Conservation (phyloP, 2,329 filamentous ascomycete species). For the Chrysosporium queenslandicum region DNA sequence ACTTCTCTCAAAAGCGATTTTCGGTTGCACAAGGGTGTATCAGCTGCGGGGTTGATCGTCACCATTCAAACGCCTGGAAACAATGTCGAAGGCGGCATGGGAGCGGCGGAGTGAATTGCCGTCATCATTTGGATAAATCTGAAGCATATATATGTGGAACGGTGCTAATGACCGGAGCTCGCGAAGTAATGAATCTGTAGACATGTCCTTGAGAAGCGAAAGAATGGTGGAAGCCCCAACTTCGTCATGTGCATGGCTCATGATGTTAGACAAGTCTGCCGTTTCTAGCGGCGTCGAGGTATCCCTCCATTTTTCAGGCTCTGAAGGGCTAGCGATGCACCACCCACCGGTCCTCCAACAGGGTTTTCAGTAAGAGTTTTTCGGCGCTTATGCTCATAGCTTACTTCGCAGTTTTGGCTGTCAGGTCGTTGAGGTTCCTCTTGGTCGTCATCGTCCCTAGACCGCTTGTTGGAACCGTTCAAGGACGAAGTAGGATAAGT, state of each 20-base stretch:
- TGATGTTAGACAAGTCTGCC: no score
- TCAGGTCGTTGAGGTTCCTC: slow-evolving; percentile 58
- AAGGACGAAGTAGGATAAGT: slow-evolving; percentile 41
- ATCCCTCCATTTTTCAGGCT: slow-evolving; percentile 38
- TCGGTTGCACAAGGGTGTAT: no score
- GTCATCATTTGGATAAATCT: no score
- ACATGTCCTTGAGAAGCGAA: neutral
- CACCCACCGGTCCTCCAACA: slow-evolving; percentile 39
- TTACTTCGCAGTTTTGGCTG: slow-evolving; percentile 49
- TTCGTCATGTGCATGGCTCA: neutral
- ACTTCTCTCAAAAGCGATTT: no score
- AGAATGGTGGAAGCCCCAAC: neutral
- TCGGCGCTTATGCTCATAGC: slow-evolving; percentile 59
- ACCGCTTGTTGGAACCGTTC: slow-evolving; percentile 56
- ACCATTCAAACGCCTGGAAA: no score
- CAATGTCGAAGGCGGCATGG: no score
- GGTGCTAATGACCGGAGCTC: no score
- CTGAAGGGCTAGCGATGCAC: slow-evolving; percentile 32
- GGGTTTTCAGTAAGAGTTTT: slow-evolving; percentile 60
- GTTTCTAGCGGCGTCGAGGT: slow-evolving; percentile 30
- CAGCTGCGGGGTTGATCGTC: no score
- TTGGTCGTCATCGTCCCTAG: slow-evolving; percentile 54
- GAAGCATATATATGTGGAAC: no score
- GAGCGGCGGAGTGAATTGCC: no score
- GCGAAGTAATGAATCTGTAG: no score